These are phyloP conservation scores for Graphium sp. DNA, from an alignment of 2,329 filamentous ascomycete genomes.

Conservation along the genomic window DNA sequence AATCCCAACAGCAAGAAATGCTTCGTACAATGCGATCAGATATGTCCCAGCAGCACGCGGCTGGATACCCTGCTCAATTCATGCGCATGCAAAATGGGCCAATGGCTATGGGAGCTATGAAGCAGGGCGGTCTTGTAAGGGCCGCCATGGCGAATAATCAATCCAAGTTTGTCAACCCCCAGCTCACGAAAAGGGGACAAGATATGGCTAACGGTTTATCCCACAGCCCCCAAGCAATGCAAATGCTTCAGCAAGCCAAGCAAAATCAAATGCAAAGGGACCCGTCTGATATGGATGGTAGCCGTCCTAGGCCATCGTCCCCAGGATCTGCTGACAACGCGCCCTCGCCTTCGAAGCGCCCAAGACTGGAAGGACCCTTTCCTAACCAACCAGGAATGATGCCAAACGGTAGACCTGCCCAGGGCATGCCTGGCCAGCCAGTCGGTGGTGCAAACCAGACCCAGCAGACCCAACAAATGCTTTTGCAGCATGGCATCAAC, in stretches of 20 bases:
- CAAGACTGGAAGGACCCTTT: conserved; percentile 53
- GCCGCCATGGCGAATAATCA: conserved; percentile 67
- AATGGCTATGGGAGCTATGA: conserved; percentile 41
- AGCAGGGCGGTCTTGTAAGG: conserved; percentile 48
- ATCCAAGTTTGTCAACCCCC: conserved; percentile 38
- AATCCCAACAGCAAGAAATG: conserved; percentile 62
- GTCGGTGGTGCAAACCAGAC: conserved; percentile 32
- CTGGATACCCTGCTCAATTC: conserved; percentile 42
- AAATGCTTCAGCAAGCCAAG: conserved; percentile 54
- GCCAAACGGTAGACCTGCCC: conserved; percentile 53
- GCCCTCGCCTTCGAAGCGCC: conserved; percentile 82
- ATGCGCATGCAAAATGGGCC: conserved; percentile 51
- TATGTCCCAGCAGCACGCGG: conserved; percentile 36
- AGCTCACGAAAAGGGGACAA: neutral
- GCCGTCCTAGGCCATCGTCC: conserved; percentile 64
- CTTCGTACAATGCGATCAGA: conserved; percentile 55
- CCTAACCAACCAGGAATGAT: conserved; percentile 55
- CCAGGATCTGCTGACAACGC: conserved; percentile 74
- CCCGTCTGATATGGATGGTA: conserved; percentile 73
- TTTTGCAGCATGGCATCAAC: conserved; percentile 57
- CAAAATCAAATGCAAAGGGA: conserved; percentile 77
- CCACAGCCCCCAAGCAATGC: conserved; percentile 48
- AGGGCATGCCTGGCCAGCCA: conserved; percentile 58
- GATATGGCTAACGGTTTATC: conserved; percentile 4
- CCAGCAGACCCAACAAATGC: conserved; percentile 39